Conservation (phyloP, 1,284 basidiomycete genomes). For the Agaricales sp. region DNA sequence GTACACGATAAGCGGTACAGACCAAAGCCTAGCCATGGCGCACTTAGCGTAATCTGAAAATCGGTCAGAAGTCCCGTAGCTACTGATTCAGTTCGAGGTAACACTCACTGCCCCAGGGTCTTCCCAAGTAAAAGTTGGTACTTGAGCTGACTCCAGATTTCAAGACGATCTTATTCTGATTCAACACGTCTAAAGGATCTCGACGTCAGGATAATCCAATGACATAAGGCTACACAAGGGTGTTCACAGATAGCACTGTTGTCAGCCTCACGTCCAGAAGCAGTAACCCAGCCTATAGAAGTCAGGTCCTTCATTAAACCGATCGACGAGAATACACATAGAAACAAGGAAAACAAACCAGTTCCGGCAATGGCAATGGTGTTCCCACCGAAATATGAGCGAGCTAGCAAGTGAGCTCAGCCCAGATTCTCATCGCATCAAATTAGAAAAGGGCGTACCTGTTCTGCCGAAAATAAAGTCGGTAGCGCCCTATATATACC, state of each 20-base stretch:
- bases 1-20: not conserved
- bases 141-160: conserved; percentile 30
- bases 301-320: too few relatives aligned
- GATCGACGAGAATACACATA: too few relatives aligned
- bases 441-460: conserved; percentile 10
- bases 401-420: conserved; percentile 11
- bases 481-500: conserved; percentile 30
- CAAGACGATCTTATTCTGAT: conserved; percentile 35
- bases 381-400: conserved; percentile 36
- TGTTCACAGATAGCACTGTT: conserved; percentile 17
- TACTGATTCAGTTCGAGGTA: not conserved
- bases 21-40: conserved; percentile 9
- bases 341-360: conserved; percentile 10
- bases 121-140: conserved; percentile 32
- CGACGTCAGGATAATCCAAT: not conserved
- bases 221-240: too few relatives aligned
- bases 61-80: not conserved
- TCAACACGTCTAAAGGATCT: conserved; percentile 28
- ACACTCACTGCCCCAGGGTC: conserved; percentile 36
- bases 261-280: conserved; percentile 35
- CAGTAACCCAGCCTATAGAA: conserved; percentile 38
- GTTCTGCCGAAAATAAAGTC: conserved; percentile 44
- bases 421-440: not conserved
- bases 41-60: conserved; percentile 26
- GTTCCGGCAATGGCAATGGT: conserved; percentile 23